A percentile compares a stretch with the other conserved stretches of the same genome.
Evolutionary conservation across 2,329 filamentous ascomycete genomes (phyloP).

Genomic region (Alternaria incomplexa): DNA sequence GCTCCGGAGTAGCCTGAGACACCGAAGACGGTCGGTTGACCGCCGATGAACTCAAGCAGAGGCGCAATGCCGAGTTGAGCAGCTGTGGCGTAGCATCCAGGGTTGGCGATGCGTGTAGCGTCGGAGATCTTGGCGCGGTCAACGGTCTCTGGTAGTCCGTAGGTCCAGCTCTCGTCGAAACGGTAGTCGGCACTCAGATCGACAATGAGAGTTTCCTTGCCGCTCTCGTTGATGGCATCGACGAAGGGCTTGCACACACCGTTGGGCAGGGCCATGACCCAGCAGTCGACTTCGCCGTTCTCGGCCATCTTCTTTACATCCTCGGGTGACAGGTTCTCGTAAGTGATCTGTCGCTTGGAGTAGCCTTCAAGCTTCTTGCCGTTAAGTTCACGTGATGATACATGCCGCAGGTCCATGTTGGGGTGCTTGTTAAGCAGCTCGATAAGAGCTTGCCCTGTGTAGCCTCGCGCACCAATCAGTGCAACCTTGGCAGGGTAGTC

Average conservation of each 20-base stretch:
- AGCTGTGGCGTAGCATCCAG: conserved; percentile 93
- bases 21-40: conserved; percentile 83
- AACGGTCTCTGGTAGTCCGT: conserved; percentile 86
- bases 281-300: conserved; percentile 86
- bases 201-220: conserved; percentile 76
- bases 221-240: conserved; percentile 79
- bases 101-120: conserved; percentile 85
- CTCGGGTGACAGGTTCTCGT: conserved; percentile 87
- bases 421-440: conserved; percentile 86
- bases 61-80: conserved; percentile 89
- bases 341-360: conserved; percentile 86
- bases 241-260: conserved; percentile 93
- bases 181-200: conserved; percentile 97
- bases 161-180: conserved; percentile 85
- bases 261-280: conserved; percentile 97
- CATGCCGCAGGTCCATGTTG: conserved; percentile 85
- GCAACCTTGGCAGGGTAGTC: conserved; percentile 78
- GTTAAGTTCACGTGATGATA: conserved; percentile 89
- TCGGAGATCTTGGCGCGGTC: conserved; percentile 77
- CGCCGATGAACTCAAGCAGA: conserved; percentile 77
- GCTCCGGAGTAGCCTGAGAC: conserved; percentile 94
- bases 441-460: conserved; percentile 91
- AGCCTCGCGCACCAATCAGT: conserved; percentile 89
- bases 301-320: conserved; percentile 86
- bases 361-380: conserved; percentile 90